phyloP scores from a whole-genome alignment of 75 land plant species.

The Sequoia sempervirens region DNA sequence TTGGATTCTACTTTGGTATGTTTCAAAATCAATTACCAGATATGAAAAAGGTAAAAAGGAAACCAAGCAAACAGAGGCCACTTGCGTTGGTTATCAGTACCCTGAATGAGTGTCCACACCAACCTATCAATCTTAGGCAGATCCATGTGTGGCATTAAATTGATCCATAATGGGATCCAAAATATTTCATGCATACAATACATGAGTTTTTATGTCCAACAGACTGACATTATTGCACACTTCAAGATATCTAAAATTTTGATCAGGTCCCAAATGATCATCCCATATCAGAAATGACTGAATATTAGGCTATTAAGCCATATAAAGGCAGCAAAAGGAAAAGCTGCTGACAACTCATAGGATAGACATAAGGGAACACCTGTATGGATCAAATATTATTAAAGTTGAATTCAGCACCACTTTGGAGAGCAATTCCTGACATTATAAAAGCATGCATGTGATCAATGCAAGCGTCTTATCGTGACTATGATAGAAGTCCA shows the following conservation, averaged over 20 bases:
- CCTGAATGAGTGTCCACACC: neutral
- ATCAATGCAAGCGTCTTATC: neutral
- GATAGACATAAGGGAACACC: neutral
- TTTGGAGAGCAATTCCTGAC: neutral
- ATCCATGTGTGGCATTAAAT: neutral
- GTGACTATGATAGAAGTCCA: neutral
- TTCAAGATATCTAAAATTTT: neutral
- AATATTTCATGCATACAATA: neutral
- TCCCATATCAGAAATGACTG: neutral
- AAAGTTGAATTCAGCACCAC: conserved; percentile 8
- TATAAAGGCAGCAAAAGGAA: conserved; percentile 5
- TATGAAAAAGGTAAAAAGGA: neutral
- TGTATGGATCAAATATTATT: neutral
- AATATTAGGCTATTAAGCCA: conserved; percentile 7
- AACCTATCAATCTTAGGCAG: neutral
- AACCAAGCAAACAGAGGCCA: neutral
- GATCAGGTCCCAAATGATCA: neutral
- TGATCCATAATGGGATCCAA: conserved; percentile 1
- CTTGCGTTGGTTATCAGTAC: neutral
- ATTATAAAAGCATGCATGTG: neutral
- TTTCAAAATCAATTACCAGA: neutral
- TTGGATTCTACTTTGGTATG: neutral
- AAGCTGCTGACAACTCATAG: neutral
- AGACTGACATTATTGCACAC: neutral
- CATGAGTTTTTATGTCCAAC: neutral